A percentile compares a stretch with the other conserved stretches of the same genome.
Evolutionary conservation across 2,329 filamentous ascomycete genomes (phyloP).

Genomic region (Cladosporium sp.): DNA sequence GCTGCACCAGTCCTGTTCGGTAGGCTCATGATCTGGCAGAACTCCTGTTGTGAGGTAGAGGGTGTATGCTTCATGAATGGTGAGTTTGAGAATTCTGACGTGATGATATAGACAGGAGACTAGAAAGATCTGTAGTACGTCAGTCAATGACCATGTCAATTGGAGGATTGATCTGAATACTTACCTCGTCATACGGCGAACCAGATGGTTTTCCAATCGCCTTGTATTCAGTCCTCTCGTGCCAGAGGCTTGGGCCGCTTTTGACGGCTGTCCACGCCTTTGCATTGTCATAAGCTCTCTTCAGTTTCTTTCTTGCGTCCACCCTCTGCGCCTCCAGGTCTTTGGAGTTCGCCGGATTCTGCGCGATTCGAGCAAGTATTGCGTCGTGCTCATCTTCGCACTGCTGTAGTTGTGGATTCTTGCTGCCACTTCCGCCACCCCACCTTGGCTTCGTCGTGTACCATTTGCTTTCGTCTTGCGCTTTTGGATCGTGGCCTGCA

Average conservation of each 20-base stretch:
- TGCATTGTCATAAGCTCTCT: conserved; percentile 38
- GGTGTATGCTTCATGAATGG: conserved; percentile 54
- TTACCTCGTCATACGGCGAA: conserved; percentile 44
- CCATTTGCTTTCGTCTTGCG: conserved; percentile 56
- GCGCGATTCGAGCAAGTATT: not conserved
- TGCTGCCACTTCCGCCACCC: conserved; percentile 51
- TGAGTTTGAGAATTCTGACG: conserved; percentile 55
- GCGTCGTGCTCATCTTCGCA: conserved; percentile 34
- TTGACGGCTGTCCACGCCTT: conserved; percentile 53
- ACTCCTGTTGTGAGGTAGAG: conserved; percentile 49
- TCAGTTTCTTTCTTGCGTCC: conserved; percentile 21
- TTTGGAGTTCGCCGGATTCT: not conserved
- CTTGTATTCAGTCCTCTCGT: conserved; percentile 52
- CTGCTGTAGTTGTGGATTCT: conserved; percentile 31
- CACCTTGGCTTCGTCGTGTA: conserved; percentile 55
- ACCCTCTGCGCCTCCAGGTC: conserved; percentile 15
- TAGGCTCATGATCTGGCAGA: conserved; percentile 25
- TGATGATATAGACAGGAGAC: conserved; percentile 61
- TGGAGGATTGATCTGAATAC: not conserved
- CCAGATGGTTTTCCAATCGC: conserved; percentile 50
- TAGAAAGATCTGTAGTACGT: conserved; percentile 51
- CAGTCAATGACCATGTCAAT: not conserved
- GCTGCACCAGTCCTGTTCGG: conserved; percentile 45
- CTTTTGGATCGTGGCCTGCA: conserved; percentile 48
- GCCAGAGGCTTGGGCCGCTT: conserved; percentile 50